phyloP scores from a whole-genome alignment of 768 basidiomycete genomes.

The Agaricus bisporus region DNA sequence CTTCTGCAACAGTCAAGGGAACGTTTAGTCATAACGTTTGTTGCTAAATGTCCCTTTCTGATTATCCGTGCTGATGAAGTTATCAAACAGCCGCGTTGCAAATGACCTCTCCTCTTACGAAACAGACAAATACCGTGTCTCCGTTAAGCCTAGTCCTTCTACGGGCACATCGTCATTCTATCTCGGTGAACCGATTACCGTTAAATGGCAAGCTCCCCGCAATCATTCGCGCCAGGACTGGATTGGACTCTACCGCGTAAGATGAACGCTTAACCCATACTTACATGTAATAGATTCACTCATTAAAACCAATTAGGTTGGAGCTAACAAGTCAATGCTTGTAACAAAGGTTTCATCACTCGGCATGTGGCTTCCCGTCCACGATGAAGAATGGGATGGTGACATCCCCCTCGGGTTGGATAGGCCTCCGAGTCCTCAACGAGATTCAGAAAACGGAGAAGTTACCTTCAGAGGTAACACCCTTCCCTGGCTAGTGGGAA shows the following conservation, averaged over 20 bases:
- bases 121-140: constrained; percentile 69
- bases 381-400: constrained; percentile 91
- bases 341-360: constrained; percentile 82
- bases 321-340: constrained; percentile 76
- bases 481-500: constrained; percentile 81
- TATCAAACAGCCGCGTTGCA: constrained; percentile 60
- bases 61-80: background rate
- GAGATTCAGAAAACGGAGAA: constrained; percentile 50
- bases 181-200: constrained; percentile 82
- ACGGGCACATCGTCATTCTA: constrained; percentile 62
- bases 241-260: constrained; percentile 88
- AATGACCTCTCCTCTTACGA: constrained; percentile 79
- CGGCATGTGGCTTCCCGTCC: constrained; percentile 92
- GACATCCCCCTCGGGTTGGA: constrained; percentile 56
- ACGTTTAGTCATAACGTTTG: constrained; percentile 86
- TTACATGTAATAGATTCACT: constrained; percentile 1
- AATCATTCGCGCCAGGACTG: constrained; percentile 90
- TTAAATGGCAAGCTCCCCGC: constrained; percentile 83
- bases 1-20: constrained; percentile 89
- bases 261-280: constrained; percentile 12
- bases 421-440: constrained; percentile 26
- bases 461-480: constrained; percentile 73
- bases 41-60: constrained; percentile 8
- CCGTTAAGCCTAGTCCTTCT: constrained; percentile 43
- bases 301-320: constrained; percentile 45